Conservation (phyloP, 1,139 yeast species). For the Suhomyces panamericanus region DNA sequence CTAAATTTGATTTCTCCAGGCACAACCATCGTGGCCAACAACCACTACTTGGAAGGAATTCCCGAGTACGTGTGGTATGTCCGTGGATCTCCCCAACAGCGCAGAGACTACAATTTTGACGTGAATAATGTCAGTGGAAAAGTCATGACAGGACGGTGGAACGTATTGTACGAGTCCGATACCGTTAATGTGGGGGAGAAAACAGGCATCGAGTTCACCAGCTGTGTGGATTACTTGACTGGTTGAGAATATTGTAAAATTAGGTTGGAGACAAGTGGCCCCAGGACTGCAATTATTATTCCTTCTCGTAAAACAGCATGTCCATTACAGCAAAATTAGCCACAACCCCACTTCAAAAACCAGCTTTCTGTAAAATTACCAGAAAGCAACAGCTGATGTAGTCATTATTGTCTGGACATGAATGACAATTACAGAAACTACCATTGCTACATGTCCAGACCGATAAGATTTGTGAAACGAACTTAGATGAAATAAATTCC, state of each 20-base stretch:
- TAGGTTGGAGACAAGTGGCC: too few species aligned
- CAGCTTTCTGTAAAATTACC: too few species aligned
- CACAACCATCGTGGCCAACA: conserved; percentile 43
- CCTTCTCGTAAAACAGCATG: too few species aligned
- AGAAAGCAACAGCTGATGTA: too few species aligned
- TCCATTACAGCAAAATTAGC: too few species aligned
- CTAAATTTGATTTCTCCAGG: conserved; percentile 42
- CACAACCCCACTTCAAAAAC: too few species aligned
- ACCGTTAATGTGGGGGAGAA: conserved; percentile 17
- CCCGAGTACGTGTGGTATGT: conserved; percentile 45
- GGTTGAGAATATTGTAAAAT: not conserved
- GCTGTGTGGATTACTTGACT: conserved; percentile 9
- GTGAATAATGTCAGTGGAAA: conserved; percentile 30
- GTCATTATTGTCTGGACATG: too few species aligned
- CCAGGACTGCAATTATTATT: too few species aligned
- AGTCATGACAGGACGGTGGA: conserved; percentile 43
- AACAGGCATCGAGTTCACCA: conserved; percentile 37
- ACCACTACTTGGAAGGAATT: conserved; percentile 36
- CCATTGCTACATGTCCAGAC: too few species aligned
- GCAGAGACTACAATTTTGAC: conserved; percentile 27
- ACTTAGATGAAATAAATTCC: too few species aligned
- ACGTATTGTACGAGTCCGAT: conserved; percentile 39
- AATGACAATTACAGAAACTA: too few species aligned
- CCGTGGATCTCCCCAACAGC: conserved; percentile 38
- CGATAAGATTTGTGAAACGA: too few species aligned